These are phyloP conservation scores for Aureobasidium namibiae DNA, from an alignment of 2,329 filamentous ascomycete species.

Conservation along the genomic window DNA sequence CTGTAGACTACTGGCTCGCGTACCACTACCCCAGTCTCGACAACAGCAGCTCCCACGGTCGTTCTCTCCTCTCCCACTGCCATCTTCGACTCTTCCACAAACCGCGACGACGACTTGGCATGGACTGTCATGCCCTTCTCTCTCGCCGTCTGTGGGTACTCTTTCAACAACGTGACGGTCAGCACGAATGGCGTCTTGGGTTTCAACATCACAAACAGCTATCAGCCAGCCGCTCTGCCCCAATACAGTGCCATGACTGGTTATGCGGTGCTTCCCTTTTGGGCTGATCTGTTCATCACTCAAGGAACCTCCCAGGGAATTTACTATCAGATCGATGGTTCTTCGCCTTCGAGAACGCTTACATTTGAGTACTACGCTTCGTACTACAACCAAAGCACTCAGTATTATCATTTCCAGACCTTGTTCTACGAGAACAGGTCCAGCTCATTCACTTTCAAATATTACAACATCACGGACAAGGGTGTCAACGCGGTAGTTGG, in stretches of 20 bases:
- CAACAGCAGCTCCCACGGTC: neutral
- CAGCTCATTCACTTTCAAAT: slow-evolving; percentile 12
- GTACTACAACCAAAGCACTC: neutral
- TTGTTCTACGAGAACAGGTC: slow-evolving; percentile 3
- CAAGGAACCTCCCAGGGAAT: slow-evolving; percentile 17
- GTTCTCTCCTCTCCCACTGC: neutral
- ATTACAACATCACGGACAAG: slow-evolving; percentile 14
- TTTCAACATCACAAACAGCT: neutral
- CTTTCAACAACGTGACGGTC: neutral
- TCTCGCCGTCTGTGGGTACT: neutral
- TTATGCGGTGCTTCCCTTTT: slow-evolving; percentile 13
- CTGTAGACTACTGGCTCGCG: neutral
- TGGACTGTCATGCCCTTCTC: neutral
- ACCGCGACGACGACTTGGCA: neutral
- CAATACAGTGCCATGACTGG: neutral
- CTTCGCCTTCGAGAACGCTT: neutral
- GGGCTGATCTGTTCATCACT: slow-evolving; percentile 20
- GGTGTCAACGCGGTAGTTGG: slow-evolving; percentile 14
- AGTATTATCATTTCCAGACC: slow-evolving; percentile 19
- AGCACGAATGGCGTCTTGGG: neutral
- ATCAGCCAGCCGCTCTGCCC: neutral
- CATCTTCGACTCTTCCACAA: neutral
- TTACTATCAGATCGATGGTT: slow-evolving; percentile 18
- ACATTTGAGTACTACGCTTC: slow-evolving; percentile 18
- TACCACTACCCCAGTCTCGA: neutral